A percentile compares a stretch with the other conserved stretches of the same genome.
phyloP scores from a whole-genome alignment of 2,329 filamentous ascomycete species.

The Cryphonectria carpinicola region DNA sequence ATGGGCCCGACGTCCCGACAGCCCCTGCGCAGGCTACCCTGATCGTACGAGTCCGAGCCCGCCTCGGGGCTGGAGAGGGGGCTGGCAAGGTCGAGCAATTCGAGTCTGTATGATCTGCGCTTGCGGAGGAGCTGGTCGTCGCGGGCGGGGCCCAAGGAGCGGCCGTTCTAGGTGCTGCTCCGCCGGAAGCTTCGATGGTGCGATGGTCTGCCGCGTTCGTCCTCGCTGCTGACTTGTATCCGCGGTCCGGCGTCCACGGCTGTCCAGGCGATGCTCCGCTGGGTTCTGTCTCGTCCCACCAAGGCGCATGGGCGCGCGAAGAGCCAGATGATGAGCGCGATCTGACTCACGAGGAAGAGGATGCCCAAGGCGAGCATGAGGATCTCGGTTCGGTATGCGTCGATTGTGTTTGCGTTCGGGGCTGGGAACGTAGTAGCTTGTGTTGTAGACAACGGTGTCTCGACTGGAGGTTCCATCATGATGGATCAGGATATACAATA shows the following conservation, averaged over 20 bases:
- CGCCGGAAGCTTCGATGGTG: constrained; percentile 4
- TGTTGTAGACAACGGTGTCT: constrained; percentile 3
- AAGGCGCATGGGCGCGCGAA: constrained; percentile 33
- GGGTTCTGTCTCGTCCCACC: neutral
- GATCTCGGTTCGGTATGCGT: constrained; percentile 41
- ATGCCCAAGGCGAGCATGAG: constrained; percentile 39
- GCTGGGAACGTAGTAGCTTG: neutral
- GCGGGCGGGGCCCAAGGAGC: neutral
- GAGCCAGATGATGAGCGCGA: constrained; percentile 40
- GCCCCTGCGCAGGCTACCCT: neutral
- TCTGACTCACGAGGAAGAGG: constrained; percentile 39
- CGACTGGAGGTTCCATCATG: constrained; percentile 9
- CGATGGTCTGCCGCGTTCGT: neutral
- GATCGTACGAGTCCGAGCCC: neutral
- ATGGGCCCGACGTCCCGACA: neutral
- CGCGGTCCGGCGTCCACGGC: neutral
- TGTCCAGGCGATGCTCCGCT: neutral
- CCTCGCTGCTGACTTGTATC: neutral
- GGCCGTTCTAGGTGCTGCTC: constrained; percentile 18
- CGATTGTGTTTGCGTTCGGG: constrained; percentile 20
- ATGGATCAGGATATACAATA: neutral
- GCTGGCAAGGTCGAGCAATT: neutral
- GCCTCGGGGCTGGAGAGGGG: neutral
- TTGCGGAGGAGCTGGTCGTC: neutral
- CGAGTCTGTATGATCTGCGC: constrained; percentile 3